Percentiles rank a stretch among this genome's conserved stretches.
Evolutionary conservation across 1,284 basidiomycete species (phyloP).

Genomic region (Pseudozyma flocculosa): DNA sequence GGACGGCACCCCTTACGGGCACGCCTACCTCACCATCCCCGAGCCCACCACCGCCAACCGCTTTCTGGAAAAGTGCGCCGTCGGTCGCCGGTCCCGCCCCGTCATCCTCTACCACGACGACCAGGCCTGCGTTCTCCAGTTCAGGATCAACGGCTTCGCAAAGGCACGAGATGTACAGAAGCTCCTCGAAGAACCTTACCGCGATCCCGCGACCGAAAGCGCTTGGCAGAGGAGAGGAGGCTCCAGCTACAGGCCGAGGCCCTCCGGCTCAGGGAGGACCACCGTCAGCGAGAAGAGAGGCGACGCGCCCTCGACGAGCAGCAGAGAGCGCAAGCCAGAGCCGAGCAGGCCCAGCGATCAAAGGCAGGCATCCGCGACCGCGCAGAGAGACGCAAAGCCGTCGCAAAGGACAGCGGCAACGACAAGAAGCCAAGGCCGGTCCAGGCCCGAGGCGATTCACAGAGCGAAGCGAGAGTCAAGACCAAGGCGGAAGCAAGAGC

Average conservation of each 20-base stretch:
- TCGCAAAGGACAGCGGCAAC: constrained; percentile 1
- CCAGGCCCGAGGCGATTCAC: no score
- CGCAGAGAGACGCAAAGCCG: not conserved
- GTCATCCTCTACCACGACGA: constrained; percentile 8
- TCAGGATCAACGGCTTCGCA: constrained; percentile 12
- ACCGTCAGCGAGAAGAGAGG: not conserved
- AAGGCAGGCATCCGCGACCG: no score
- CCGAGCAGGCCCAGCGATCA: no score
- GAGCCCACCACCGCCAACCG: constrained; percentile 17
- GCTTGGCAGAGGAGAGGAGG: not conserved
- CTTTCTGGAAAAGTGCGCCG: constrained; percentile 10
- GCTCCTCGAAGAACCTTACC: constrained; percentile 8
- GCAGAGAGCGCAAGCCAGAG: no score
- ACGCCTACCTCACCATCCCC: constrained; percentile 16
- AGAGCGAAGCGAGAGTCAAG: no score
- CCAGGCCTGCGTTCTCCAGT: constrained; percentile 7
- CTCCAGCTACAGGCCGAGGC: not conserved
- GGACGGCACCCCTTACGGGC: constrained; percentile 6
- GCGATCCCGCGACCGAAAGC: constrained; percentile 6
- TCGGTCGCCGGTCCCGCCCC: constrained; percentile 1
- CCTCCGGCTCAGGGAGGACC: not conserved
- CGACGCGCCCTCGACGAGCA: no score
- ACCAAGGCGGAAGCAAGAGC: no score
- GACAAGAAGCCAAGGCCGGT: not conserved
- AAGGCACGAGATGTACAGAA: constrained; percentile 2